Evolutionary conservation across 495 filamentous ascomycete genomes (phyloP).

Genomic region (Penicillium manginii): DNA sequence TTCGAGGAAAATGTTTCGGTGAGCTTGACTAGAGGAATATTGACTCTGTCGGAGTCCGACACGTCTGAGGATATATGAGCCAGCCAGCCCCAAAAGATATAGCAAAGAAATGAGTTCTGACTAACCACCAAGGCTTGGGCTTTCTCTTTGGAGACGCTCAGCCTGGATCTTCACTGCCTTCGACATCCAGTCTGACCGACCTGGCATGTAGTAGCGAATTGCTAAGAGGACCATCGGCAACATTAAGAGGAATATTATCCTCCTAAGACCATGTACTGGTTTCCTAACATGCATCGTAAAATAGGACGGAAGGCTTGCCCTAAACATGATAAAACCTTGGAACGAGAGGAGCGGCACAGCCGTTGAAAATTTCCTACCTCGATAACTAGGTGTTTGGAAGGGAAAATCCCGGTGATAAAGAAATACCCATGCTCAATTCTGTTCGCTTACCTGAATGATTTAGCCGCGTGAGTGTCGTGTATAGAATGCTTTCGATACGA

Average conservation of each 20-base stretch:
- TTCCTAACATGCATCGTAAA: background rate
- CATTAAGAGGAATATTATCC: background rate
- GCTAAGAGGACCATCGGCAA: background rate
- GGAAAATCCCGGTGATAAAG: background rate
- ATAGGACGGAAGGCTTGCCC: background rate
- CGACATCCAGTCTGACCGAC: background rate
- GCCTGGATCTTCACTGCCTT: background rate
- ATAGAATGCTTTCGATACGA: background rate
- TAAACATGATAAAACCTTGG: constrained; percentile 1
- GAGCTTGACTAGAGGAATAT: too few species aligned
- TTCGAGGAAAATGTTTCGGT: too few species aligned
- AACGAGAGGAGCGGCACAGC: background rate
- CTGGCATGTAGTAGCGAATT: background rate
- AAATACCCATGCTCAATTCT: too few species aligned
- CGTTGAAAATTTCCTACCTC: background rate
- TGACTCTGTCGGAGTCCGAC: too few species aligned
- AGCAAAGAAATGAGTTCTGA: too few species aligned
- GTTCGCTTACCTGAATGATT: background rate
- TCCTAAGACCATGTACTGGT: background rate
- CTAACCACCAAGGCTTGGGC: too few species aligned
- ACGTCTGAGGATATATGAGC: too few species aligned
- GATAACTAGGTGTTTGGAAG: background rate
- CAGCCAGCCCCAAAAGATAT: too few species aligned
- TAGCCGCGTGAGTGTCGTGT: background rate
- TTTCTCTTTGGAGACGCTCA: background rate